These are phyloP conservation scores for Coprinopsis marcescibilis DNA, from an alignment of 768 basidiomycete species.

Conservation along the genomic window DNA sequence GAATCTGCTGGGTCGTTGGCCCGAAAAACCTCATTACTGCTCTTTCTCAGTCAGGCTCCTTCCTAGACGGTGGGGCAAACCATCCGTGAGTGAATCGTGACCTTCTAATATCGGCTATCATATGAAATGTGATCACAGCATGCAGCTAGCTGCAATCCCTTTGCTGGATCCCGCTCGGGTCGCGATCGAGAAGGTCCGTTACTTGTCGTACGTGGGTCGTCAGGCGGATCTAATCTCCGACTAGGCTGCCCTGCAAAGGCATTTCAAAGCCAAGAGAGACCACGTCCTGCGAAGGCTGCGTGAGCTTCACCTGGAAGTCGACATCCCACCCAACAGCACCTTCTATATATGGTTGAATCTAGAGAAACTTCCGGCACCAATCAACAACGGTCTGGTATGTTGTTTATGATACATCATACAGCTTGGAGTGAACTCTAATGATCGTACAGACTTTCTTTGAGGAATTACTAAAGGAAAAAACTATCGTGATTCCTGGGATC, in stretches of 20 bases:
- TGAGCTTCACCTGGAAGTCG: slow-evolving; percentile 71
- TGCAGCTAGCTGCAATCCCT: slow-evolving; percentile 85
- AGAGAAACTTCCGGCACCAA: slow-evolving; percentile 67
- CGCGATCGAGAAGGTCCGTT: slow-evolving; percentile 54
- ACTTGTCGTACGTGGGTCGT: slow-evolving; percentile 1
- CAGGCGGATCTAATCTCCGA: not conserved
- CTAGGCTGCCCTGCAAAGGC: slow-evolving; percentile 75
- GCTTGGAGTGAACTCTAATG: not conserved
- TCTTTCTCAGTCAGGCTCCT: slow-evolving; percentile 89
- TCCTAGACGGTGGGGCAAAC: slow-evolving; percentile 92
- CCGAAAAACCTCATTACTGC: slow-evolving; percentile 86
- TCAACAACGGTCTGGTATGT: slow-evolving; percentile 80
- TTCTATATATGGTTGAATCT: slow-evolving; percentile 96
- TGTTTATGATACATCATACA: not conserved
- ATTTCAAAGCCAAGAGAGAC: slow-evolving; percentile 90
- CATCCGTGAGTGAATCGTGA: slow-evolving; percentile 59
- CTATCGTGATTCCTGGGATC: slow-evolving; percentile 87
- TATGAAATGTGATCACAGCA: slow-evolving; percentile 28
- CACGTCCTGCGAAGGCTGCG: slow-evolving; percentile 81
- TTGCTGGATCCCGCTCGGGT: slow-evolving; percentile 72
- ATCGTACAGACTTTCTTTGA: slow-evolving; percentile 78
- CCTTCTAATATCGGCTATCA: not conserved
- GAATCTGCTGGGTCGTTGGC: slow-evolving; percentile 89
- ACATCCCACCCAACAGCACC: slow-evolving; percentile 70
- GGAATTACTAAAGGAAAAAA: slow-evolving; percentile 84